phyloP scores from a whole-genome alignment of 306 rosid genomes.

The Casuarina glauca region DNA sequence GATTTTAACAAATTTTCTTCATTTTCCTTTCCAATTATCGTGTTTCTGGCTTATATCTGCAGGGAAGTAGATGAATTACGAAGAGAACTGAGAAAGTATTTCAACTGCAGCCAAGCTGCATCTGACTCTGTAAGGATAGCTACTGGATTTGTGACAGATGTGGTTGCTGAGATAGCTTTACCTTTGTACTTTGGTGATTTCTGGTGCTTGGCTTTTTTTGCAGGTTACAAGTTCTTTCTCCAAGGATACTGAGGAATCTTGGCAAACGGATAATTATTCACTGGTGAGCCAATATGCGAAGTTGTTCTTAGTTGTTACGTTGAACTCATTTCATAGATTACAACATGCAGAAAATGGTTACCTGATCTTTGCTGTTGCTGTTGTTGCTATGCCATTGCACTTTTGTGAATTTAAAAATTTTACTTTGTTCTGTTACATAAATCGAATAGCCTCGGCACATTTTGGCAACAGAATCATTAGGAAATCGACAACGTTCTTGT shows the following conservation, averaged over 20 bases:
- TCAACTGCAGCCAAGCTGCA: constrained; percentile 45
- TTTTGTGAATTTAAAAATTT: constrained; percentile 11
- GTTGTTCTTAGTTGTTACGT: constrained; percentile 9
- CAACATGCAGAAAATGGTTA: constrained; percentile 12
- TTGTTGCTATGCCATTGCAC: constrained; percentile 10
- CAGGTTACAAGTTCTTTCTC: constrained; percentile 50
- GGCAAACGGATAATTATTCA: constrained; percentile 45
- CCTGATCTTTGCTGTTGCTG: constrained; percentile 9
- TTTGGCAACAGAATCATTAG: neutral
- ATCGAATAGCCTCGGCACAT: constrained; percentile 8
- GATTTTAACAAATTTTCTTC: constrained; percentile 20
- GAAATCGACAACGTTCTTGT: neutral
- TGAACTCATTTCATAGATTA: constrained; percentile 4
- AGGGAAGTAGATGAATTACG: constrained; percentile 63
- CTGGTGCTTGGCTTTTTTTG: constrained; percentile 20
- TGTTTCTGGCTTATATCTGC: constrained; percentile 35
- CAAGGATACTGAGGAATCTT: constrained; percentile 44
- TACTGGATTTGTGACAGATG: constrained; percentile 19
- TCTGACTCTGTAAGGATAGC: constrained; percentile 55
- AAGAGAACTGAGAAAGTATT: constrained; percentile 47
- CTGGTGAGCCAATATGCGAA: constrained; percentile 43
- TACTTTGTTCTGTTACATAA: neutral
- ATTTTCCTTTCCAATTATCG: constrained; percentile 1
- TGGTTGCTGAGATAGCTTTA: constrained; percentile 18
- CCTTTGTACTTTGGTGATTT: constrained; percentile 23